Percentiles rank a stretch among this genome's conserved stretches.
phyloP scores from a whole-genome alignment of 805 yeast genomes.

The Yamadazyma sp. region DNA sequence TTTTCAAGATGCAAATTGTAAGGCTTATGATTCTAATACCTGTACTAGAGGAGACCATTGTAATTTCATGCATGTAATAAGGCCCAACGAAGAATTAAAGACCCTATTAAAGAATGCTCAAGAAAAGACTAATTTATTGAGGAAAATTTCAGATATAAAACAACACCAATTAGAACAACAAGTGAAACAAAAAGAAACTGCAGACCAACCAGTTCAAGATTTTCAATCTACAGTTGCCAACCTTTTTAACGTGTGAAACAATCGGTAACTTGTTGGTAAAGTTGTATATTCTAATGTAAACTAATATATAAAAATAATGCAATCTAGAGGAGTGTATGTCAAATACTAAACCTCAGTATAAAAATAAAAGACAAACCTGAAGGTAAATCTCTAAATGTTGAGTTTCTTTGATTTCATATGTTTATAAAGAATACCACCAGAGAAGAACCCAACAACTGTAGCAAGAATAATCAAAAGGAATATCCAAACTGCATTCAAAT shows the following conservation, averaged over 20 bases:
- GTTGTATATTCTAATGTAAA: too few species aligned
- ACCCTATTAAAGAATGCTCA: constrained; percentile 39
- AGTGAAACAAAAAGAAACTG: neutral
- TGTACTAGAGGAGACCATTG: constrained; percentile 76
- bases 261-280: too few species aligned
- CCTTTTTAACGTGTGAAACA: constrained; percentile 7
- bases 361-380: too few species aligned
- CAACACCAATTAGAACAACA: neutral
- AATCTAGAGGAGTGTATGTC: too few species aligned
- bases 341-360: too few species aligned
- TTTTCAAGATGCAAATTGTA: constrained; percentile 71
- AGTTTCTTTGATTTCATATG: constrained; percentile 11
- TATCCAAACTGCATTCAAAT: constrained; percentile 55
- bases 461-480: constrained; percentile 32
- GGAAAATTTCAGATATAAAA: constrained; percentile 13
- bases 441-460: constrained; percentile 34
- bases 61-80: constrained; percentile 78
- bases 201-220: constrained; percentile 1
- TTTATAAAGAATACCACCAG: constrained; percentile 37
- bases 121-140: constrained; percentile 24
- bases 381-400: too few species aligned
- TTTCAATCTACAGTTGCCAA: constrained; percentile 13
- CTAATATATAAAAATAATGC: too few species aligned
- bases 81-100: constrained; percentile 47
- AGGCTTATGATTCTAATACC: constrained; percentile 57